These are phyloP conservation scores for Tricholoma sp. DNA, from an alignment of 768 basidiomycete genomes.

Conservation along the genomic window DNA sequence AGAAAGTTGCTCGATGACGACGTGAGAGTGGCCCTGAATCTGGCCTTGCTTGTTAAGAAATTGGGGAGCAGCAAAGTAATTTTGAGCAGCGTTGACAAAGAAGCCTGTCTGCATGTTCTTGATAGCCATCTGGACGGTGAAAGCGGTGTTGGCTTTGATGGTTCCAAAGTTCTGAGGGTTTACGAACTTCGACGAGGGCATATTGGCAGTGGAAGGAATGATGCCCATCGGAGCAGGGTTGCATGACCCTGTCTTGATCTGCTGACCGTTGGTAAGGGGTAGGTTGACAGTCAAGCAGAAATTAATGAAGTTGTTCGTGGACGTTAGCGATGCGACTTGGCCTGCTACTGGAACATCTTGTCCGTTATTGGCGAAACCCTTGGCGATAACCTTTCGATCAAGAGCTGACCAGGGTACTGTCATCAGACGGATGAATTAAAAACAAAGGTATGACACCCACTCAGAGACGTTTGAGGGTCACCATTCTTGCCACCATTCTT, in stretches of 20 bases:
- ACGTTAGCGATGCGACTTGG: slow-evolving; percentile 39
- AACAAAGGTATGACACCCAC: slow-evolving; percentile 15
- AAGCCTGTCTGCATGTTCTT: slow-evolving; percentile 30
- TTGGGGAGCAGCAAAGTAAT: slow-evolving; percentile 44
- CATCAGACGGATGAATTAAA: neutral
- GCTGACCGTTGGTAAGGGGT: slow-evolving; percentile 51
- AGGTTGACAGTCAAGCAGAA: slow-evolving; percentile 38
- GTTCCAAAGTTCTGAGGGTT: slow-evolving; percentile 31
- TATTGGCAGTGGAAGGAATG: slow-evolving; percentile 36
- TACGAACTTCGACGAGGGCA: slow-evolving; percentile 36
- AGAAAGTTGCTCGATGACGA: slow-evolving; percentile 33
- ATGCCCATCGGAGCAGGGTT: slow-evolving; percentile 33
- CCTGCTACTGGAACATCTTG: slow-evolving; percentile 26
- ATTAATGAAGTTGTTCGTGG: slow-evolving; percentile 49
- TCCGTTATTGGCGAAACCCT: slow-evolving; percentile 23
- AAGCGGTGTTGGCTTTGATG: slow-evolving; percentile 35
- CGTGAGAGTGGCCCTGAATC: slow-evolving; percentile 42
- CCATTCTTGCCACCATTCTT: neutral
- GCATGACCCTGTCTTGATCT: slow-evolving; percentile 20
- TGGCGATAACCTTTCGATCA: slow-evolving; percentile 22
- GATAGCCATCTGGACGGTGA: slow-evolving; percentile 39
- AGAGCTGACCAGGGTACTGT: slow-evolving; percentile 13
- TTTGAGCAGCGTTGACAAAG: slow-evolving; percentile 39
- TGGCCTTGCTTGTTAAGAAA: slow-evolving; percentile 35
- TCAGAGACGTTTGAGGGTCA: slow-evolving; percentile 32